These are phyloP conservation scores for Amphicarpaea edgeworthii DNA, from an alignment of 306 rosid genomes.

Conservation along the genomic window DNA sequence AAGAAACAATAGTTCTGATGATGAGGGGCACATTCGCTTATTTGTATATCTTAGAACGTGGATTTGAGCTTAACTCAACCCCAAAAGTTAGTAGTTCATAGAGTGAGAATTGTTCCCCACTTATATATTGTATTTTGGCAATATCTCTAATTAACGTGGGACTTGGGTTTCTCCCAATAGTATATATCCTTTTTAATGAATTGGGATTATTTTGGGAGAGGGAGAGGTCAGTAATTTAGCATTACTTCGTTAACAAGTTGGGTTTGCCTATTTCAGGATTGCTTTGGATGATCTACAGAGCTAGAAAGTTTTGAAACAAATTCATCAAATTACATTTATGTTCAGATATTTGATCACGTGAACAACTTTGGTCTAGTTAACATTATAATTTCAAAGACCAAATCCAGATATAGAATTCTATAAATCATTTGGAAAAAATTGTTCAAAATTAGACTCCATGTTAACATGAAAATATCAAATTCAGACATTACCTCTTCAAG, in stretches of 20 bases:
- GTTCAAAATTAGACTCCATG: constrained; percentile 29
- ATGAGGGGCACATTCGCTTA: constrained; percentile 4
- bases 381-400: constrained; percentile 10
- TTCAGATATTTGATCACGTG: constrained; percentile 31
- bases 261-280: not conserved
- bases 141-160: no score
- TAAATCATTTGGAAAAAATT: constrained; percentile 30
- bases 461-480: constrained; percentile 27
- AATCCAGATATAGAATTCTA: constrained; percentile 24
- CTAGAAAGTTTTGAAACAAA: constrained; percentile 16
- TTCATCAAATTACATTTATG: constrained; percentile 35
- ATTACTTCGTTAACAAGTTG: constrained; percentile 36
- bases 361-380: constrained; percentile 26
- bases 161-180: no score
- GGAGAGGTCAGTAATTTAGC: constrained; percentile 3
- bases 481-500: constrained; percentile 83
- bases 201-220: constrained; percentile 23
- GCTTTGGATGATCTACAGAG: not conserved
- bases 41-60: no score
- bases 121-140: no score
- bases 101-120: no score
- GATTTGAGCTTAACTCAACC: no score
- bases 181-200: constrained; percentile 12
- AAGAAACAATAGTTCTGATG: constrained; percentile 6
- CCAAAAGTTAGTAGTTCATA: no score